Evolutionary conservation across 2,329 filamentous ascomycete species (phyloP).

Genomic region (Arthrobotrys sphaeroides): DNA sequence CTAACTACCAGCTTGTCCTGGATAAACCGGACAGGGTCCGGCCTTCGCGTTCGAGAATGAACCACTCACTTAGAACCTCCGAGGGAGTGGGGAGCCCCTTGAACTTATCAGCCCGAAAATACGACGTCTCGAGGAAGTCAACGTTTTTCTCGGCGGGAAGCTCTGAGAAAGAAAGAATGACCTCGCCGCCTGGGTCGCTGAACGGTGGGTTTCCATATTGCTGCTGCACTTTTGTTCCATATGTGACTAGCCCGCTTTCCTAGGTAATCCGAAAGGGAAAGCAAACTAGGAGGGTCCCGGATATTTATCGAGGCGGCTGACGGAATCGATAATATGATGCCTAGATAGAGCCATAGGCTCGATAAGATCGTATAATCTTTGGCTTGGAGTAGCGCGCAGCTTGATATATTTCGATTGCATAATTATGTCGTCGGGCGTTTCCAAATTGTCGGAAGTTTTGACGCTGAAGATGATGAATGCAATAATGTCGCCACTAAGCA

Average conservation of each 20-base stretch:
- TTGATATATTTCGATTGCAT: no score
- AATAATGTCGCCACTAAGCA: no score
- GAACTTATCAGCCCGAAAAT: neutral
- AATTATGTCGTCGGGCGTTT: no score
- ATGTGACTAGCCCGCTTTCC: no score
- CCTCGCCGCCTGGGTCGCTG: neutral
- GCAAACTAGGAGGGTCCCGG: no score
- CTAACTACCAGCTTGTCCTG: constrained; percentile 18
- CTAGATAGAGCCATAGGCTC: no score
- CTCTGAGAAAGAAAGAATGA: neutral
- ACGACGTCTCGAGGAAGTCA: constrained; percentile 24
- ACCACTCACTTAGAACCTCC: constrained; percentile 20
- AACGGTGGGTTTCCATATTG: neutral
- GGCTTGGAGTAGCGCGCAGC: no score
- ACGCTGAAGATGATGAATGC: no score
- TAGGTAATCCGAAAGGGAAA: neutral
- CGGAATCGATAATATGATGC: no score
- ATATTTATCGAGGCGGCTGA: no score
- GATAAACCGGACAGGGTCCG: constrained; percentile 10
- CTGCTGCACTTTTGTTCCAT: neutral
- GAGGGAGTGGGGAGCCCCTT: constrained; percentile 21
- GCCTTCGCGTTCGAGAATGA: neutral
- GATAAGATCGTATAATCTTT: no score
- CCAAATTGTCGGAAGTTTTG: no score
- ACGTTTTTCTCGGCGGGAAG: constrained; percentile 16